phyloP scores from a whole-genome alignment of 129 eudicot genomes.

The Logfia minima region DNA sequence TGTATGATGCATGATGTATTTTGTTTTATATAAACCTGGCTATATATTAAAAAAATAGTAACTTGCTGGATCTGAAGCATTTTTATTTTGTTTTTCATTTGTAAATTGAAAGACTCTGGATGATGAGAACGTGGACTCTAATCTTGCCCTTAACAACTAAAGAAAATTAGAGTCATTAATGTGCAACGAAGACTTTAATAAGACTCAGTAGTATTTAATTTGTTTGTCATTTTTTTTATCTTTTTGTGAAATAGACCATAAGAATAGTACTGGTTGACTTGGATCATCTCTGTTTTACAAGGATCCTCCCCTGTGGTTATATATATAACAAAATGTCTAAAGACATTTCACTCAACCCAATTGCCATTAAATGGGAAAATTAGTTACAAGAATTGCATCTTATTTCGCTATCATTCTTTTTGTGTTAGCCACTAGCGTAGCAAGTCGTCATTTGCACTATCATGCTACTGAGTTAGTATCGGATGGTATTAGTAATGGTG shows the following conservation, averaged over 20 bases:
- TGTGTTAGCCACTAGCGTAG: slow-evolving; percentile 16
- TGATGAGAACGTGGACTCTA: background rate
- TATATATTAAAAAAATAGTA: no score
- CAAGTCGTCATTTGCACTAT: slow-evolving; percentile 26
- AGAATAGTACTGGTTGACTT: background rate
- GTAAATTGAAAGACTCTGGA: background rate
- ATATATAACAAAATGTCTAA: background rate
- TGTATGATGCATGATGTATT: no score
- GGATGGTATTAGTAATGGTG: slow-evolving; percentile 38
- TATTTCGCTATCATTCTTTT: slow-evolving; percentile 21
- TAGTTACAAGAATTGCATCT: slow-evolving; percentile 14
- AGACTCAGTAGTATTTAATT: background rate
- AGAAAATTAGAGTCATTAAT: background rate
- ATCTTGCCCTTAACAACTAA: background rate
- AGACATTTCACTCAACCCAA: background rate
- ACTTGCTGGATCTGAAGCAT: background rate
- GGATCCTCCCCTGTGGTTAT: background rate
- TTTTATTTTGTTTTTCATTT: no score
- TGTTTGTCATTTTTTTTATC: background rate
- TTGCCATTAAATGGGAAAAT: slow-evolving; percentile 22
- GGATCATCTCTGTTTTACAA: background rate
- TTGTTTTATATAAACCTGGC: no score
- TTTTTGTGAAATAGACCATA: background rate
- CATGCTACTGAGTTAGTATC: slow-evolving; percentile 25
- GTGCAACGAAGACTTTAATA: background rate